phyloP scores from a whole-genome alignment of 2,329 filamentous ascomycete species.

The Beauveria brongniartii region DNA sequence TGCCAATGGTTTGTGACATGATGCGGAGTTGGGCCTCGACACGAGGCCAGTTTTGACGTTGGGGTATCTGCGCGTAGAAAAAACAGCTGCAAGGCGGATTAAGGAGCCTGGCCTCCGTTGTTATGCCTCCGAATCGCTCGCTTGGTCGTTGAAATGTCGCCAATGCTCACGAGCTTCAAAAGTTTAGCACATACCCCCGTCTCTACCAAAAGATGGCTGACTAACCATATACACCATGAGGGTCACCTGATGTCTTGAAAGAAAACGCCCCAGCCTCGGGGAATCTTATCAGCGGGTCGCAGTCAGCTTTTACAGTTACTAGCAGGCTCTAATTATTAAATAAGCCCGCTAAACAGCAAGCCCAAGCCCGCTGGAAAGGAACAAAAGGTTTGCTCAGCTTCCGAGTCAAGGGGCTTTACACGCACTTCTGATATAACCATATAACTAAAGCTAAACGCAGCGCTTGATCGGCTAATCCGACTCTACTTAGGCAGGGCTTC shows the following conservation, averaged over 20 bases:
- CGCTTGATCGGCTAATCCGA: too few relatives aligned
- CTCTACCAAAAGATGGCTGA: background rate
- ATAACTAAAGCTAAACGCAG: too few relatives aligned
- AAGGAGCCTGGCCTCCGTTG: background rate
- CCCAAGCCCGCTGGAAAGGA: background rate
- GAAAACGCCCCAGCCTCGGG: too few relatives aligned
- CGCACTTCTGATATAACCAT: too few relatives aligned
- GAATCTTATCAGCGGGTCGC: background rate
- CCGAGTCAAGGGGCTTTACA: background rate
- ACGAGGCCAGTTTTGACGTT: slow-evolving; percentile 13
- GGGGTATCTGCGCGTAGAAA: background rate
- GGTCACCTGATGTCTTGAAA: slow-evolving; percentile 1
- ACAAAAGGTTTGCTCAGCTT: background rate
- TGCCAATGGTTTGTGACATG: slow-evolving; percentile 75
- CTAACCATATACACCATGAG: background rate
- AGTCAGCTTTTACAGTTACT: background rate
- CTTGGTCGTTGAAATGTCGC: background rate
- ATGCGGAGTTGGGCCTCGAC: slow-evolving; percentile 19
- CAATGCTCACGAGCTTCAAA: slow-evolving; percentile 4
- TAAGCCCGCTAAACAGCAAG: background rate
- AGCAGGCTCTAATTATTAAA: too few relatives aligned
- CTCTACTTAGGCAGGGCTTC: too few relatives aligned
- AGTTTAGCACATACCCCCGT: background rate
- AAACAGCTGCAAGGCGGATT: background rate
- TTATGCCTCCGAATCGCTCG: background rate